Evolutionary conservation across 805 yeast genomes (phyloP), one percentile per base, ranked within the genome.

Genomic region (Saccharomycopsis sp.): DNA sequence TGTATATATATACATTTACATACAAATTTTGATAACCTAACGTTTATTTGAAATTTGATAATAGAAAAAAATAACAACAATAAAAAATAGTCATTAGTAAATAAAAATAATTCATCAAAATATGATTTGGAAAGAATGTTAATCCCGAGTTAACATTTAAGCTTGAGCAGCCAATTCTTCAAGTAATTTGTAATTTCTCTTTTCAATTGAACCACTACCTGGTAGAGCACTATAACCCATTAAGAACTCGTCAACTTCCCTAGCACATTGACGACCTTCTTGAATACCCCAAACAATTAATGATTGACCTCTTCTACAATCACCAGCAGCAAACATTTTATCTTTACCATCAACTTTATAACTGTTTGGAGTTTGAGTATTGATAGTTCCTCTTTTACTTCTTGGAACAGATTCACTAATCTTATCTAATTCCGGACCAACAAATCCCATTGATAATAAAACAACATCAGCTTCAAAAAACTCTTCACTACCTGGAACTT

Each of bases 271-370:
- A 69, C 97, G 79, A 51, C 98, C 98, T 66, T 89, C 98, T 66
- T 92, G 97, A 52, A 89, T 89, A 66, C 97, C 98, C 97, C 97
- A 92, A 41, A 89, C 98, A 60, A 89, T 89, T 61, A 89, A 74
- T 2, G 96, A 85, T 69, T 89, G 98, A 21, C 98, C 98, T 66
- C 97, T 79, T 70, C 98, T 82, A 67, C 97, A 92, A 63, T 89
- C 98, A 64, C 98, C 98, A 37, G 97, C 96, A 36, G 96, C 85
- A 56, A 88, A 89, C 46, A 87, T 56, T 52, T 86, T 87, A 45
- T 70, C 81, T 31, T 62, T 69, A 10, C 64, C 64, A 26, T 63
- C 61, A 42, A 85, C 87, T 46, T 72, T 69, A 72, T 89, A 89
- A 28, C 70, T 60, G 13, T 89, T 76, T 34, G 73, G 64, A 34